Evolutionary conservation across 1,139 yeast genomes (phyloP).

Genomic region (Williopsis jadinii): DNA sequence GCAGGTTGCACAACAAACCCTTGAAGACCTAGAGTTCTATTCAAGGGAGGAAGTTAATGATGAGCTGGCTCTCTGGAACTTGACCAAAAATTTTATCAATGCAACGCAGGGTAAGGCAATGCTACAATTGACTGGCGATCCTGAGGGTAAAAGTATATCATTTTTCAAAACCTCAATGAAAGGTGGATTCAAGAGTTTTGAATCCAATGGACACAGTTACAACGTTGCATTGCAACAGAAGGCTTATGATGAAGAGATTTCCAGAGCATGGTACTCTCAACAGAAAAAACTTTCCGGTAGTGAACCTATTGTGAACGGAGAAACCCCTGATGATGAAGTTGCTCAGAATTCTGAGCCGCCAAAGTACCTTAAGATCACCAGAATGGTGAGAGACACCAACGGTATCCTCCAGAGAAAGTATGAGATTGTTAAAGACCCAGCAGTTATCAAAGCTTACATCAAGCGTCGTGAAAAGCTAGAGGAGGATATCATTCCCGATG

Average conservation of each 20-base stretch:
- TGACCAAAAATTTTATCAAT: slow-evolving; percentile 80
- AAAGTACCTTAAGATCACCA: slow-evolving; percentile 63
- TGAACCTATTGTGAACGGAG: slow-evolving; percentile 35
- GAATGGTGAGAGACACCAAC: slow-evolving; percentile 77
- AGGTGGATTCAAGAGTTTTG: slow-evolving; percentile 76
- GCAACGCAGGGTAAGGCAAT: slow-evolving; percentile 97
- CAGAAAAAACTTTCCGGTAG: slow-evolving; percentile 50
- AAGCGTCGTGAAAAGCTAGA: slow-evolving; percentile 72
- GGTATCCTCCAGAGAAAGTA: slow-evolving; percentile 81
- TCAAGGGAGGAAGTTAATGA: slow-evolving; percentile 56
- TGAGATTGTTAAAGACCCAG: slow-evolving; percentile 75
- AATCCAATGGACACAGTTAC: slow-evolving; percentile 57
- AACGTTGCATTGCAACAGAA: slow-evolving; percentile 86
- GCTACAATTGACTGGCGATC: slow-evolving; percentile 94
- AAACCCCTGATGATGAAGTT: slow-evolving; percentile 16
- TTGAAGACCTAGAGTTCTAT: slow-evolving; percentile 66
- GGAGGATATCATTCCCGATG: slow-evolving; percentile 50
- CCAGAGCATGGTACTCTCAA: slow-evolving; percentile 88
- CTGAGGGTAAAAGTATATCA: slow-evolving; percentile 89
- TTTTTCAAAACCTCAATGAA: slow-evolving; percentile 89
- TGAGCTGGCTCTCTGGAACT: slow-evolving; percentile 90
- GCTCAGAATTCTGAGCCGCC: slow-evolving; percentile 18
- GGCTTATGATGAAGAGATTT: slow-evolving; percentile 86
- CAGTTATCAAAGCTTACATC: slow-evolving; percentile 81
- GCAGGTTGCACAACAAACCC: slow-evolving; percentile 85